phyloP scores from a whole-genome alignment of 306 rosid genomes.

The Sicyos baderoa region DNA sequence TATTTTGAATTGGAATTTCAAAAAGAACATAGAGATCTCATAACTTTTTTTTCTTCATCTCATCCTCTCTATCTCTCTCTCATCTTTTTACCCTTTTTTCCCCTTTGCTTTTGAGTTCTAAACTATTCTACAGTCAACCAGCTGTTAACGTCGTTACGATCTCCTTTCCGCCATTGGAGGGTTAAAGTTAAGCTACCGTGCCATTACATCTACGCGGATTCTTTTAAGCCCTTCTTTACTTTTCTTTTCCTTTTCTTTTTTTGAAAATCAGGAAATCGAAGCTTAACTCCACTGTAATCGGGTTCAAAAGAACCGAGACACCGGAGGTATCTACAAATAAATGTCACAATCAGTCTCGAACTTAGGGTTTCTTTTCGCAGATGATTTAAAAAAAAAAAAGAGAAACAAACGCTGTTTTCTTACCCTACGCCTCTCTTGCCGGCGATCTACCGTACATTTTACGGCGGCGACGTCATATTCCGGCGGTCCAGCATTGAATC shows the following conservation, averaged over 20 bases:
- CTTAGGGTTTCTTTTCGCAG: no score
- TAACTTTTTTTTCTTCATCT: slow-evolving; percentile 9
- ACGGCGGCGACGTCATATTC: slow-evolving; percentile 7
- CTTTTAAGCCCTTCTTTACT: not conserved
- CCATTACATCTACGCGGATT: slow-evolving; percentile 1
- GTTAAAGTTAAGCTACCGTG: slow-evolving; percentile 5
- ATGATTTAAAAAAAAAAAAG: no score
- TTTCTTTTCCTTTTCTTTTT: no score
- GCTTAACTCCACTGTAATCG: no score
- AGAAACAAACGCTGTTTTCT: not conserved
- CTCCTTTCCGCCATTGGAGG: slow-evolving; percentile 13
- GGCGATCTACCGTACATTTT: not conserved
- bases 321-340: no score
- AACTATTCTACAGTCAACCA: not conserved
- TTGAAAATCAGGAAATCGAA: no score
- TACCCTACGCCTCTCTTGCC: not conserved
- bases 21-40: not conserved
- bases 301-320: no score
- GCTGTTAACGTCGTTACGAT: slow-evolving; percentile 8
- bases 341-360: no score
- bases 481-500: slow-evolving; percentile 6
- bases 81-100: not conserved
- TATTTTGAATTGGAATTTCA: no score
- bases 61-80: not conserved
- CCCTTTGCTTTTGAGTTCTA: not conserved